Evolutionary conservation across 306 rosid species (phyloP).

Genomic region (Neltuma alba): DNA sequence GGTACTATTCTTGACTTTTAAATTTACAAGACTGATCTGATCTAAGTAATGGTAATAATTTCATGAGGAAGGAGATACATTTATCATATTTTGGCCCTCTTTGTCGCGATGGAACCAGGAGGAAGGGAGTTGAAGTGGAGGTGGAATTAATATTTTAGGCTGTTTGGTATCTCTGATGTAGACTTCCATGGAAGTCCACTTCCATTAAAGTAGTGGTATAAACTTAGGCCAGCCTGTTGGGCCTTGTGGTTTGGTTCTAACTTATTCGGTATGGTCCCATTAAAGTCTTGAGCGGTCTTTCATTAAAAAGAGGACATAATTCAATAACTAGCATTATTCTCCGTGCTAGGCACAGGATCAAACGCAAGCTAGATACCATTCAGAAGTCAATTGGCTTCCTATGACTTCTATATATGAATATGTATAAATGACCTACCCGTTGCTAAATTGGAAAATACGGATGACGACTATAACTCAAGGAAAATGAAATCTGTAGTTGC

Average conservation of each 20-base stretch:
- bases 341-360: too few relatives aligned
- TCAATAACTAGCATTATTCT: too few relatives aligned
- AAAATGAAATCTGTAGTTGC: slow-evolving; percentile 4
- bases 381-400: too few relatives aligned
- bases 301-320: not conserved
- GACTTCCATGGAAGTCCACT: too few relatives aligned
- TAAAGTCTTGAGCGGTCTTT: not conserved
- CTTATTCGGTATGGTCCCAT: not conserved
- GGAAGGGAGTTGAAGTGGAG: too few relatives aligned
- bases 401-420: not conserved
- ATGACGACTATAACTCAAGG: not conserved
- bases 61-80: slow-evolving; percentile 19
- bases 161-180: too few relatives aligned
- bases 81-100: not conserved
- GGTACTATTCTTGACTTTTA: slow-evolving; percentile 4
- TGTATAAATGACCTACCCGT: not conserved
- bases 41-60: not conserved
- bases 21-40: slow-evolving; percentile 4
- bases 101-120: too few relatives aligned
- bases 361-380: too few relatives aligned
- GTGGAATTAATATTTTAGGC: too few relatives aligned
- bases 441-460: not conserved
- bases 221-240: slow-evolving; percentile 8
- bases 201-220: not conserved
- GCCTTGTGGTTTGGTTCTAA: slow-evolving; percentile 17